phyloP scores from a whole-genome alignment of 768 basidiomycete species.

The Stropharia rugosoannulata region DNA sequence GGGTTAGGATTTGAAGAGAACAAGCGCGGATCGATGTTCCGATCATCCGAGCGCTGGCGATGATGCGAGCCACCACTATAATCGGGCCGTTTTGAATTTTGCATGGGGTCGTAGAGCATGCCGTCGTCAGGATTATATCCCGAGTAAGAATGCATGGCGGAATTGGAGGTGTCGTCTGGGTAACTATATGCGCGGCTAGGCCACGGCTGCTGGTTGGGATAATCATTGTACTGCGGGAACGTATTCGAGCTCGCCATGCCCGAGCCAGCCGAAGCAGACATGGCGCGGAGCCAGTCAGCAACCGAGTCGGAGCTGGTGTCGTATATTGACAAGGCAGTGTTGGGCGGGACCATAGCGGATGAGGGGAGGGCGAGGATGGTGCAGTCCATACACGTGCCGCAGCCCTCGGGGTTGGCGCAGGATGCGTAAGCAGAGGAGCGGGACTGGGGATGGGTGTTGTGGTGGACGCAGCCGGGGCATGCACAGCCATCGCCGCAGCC shows the following conservation, averaged over 20 bases:
- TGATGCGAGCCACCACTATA: not conserved
- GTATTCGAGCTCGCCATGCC: conserved; percentile 10
- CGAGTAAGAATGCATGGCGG: not conserved
- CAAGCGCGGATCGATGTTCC: conserved; percentile 8
- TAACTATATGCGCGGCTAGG: not conserved
- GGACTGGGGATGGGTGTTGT: conserved; percentile 37
- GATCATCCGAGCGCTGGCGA: conserved; percentile 2
- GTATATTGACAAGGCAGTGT: conserved; percentile 39
- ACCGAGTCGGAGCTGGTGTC: conserved; percentile 40
- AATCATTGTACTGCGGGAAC: not conserved
- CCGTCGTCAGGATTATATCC: not conserved
- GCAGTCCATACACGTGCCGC: conserved; percentile 59
- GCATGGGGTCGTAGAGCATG: not conserved
- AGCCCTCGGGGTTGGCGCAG: conserved; percentile 35
- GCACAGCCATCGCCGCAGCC: conserved; percentile 62
- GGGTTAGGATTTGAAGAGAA: not conserved
- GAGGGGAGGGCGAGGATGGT: conserved; percentile 52
- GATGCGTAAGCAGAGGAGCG: conserved; percentile 35
- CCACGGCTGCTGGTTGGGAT: conserved; percentile 13
- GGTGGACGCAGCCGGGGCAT: conserved; percentile 65
- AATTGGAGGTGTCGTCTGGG: not conserved
- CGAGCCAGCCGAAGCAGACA: conserved; percentile 30
- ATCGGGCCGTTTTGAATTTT: not conserved
- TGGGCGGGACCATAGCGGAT: conserved; percentile 36
- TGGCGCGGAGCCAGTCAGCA: conserved; percentile 65